phyloP scores from a whole-genome alignment of 1,139 yeast species.

The Diutina sp. region DNA sequence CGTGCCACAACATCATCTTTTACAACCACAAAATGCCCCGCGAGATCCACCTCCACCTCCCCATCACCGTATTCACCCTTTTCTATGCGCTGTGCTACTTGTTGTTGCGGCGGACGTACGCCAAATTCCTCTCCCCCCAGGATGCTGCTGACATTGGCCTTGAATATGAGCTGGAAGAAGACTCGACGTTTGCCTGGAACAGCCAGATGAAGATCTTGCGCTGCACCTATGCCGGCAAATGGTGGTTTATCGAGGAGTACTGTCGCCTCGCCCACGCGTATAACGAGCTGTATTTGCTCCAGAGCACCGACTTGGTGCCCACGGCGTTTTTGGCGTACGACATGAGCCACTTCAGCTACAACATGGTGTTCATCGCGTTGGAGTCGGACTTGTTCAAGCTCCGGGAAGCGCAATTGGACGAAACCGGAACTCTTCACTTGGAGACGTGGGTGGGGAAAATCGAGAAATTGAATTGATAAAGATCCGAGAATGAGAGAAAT shows the following conservation, averaged over 20 bases:
- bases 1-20: constrained; percentile 17
- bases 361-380: background rate
- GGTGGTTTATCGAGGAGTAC: background rate
- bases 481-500: no score
- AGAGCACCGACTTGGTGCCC: background rate
- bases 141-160: background rate
- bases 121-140: background rate
- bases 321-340: background rate
- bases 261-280: background rate
- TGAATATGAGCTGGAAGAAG: background rate
- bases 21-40: constrained; percentile 5
- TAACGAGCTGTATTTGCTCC: background rate
- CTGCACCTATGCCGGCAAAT: background rate
- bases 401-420: background rate
- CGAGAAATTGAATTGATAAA: no score
- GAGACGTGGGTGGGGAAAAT: no score
- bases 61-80: background rate
- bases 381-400: background rate
- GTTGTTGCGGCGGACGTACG: background rate
- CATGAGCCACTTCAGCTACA: background rate
- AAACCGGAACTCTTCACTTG: no score
- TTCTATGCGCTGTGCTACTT: background rate
- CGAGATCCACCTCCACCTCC: background rate
- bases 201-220: background rate
- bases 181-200: background rate